phyloP scores from a whole-genome alignment of 768 basidiomycete genomes.

The Collybia nuda region DNA sequence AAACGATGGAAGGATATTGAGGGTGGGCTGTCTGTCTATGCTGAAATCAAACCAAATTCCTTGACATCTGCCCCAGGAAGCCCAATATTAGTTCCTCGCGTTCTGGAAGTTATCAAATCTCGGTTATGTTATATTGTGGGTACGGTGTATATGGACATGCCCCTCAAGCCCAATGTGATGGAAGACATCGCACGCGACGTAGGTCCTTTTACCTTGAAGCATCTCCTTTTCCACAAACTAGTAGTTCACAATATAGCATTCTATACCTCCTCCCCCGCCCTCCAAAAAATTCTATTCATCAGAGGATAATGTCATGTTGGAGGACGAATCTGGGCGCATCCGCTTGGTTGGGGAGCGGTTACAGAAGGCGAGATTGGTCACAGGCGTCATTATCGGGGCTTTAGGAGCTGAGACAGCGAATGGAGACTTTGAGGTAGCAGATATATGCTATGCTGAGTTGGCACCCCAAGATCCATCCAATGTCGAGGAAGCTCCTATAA shows the following conservation, averaged over 20 bases:
- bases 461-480: slow-evolving; percentile 55
- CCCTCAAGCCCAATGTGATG: slow-evolving; percentile 96
- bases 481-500: slow-evolving; percentile 8
- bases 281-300: slow-evolving; percentile 71
- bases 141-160: slow-evolving; percentile 99
- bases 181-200: slow-evolving; percentile 94
- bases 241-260: slow-evolving; percentile 54
- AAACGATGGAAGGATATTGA: slow-evolving; percentile 38
- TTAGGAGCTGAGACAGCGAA: slow-evolving; percentile 86
- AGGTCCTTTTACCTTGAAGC: slow-evolving; percentile 26
- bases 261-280: slow-evolving; percentile 83
- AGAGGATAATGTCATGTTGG: slow-evolving; percentile 83
- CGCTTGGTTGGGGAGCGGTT: slow-evolving; percentile 79
- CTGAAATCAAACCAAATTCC: not conserved
- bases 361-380: slow-evolving; percentile 66
- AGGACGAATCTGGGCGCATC: slow-evolving; percentile 95
- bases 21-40: slow-evolving; percentile 28
- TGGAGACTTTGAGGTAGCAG: slow-evolving; percentile 94
- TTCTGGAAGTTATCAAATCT: slow-evolving; percentile 85
- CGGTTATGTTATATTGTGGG: slow-evolving; percentile 89
- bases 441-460: slow-evolving; percentile 82
- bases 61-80: slow-evolving; percentile 42
- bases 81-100: slow-evolving; percentile 71
- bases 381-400: slow-evolving; percentile 87
- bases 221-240: not conserved